Base-by-base conservation (phyloP, 176 grass and related monocot genomes). In the Bothriochloa decipiens region DNA sequence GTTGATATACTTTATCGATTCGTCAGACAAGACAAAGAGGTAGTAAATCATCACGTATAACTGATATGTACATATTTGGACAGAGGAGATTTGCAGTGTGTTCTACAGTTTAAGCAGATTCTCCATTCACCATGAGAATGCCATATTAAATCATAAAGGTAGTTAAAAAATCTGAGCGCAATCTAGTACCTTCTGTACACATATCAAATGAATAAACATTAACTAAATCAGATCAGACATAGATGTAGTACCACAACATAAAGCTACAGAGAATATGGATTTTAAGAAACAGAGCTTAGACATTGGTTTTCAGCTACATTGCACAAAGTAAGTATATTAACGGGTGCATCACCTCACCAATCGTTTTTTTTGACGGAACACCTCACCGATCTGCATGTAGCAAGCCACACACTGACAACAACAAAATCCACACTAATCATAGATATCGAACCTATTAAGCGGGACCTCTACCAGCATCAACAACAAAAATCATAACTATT, bases 11-110 rank as follows among this genome's bases (percentile, higher is more conserved):
- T 45, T 45, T 45, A 45, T 45, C 42, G 10, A 45, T 45, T 68
- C 57, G 16, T 66, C 77, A 77, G 11, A 74, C 58, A 62, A 53
- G 43, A 71, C 0, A 86, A 78, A 86, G n/a, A 89, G 71, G 6
- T 9, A 42, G 60, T 7, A 12, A 62, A 72, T 22, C 52, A 67
- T 27, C 17, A 52, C 20, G 4, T 65, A 43, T 86, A 40, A 9
- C 73, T 68, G 3, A 55, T 14, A 67, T 58, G 46, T 20, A 74
- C 20, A 15, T 53, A 74, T 32, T 32, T 39, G 61, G 41, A 83
- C 7, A 64, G 60, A 82, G 27, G 60, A 10, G 23, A 11, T 35
- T 3, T 72, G 25, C 53, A 84, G 8, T 22, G 8, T 61, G 8
- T 43, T 67, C 43, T 65, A 33, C 4, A 74, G 18, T 71, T 63